Base-by-base conservation (phyloP, 352 stramenopile genomes). In the Globisporangium abappressorium region DNA sequence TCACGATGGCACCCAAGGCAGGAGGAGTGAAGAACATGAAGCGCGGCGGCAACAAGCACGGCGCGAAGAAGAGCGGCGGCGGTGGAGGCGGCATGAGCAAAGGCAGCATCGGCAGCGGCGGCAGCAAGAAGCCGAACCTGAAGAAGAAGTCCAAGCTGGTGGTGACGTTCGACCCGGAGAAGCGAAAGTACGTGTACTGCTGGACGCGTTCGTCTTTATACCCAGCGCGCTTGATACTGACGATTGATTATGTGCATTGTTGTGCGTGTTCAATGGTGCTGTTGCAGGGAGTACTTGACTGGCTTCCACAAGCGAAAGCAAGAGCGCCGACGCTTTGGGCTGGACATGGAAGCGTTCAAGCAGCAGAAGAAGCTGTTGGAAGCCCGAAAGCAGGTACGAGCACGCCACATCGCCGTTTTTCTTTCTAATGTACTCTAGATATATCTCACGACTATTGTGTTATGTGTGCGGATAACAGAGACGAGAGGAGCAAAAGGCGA, bases 331-430 rank as follows among this genome's bases (percentile, higher is more conserved):
- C 86, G 88, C 66, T 96, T 94, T 60, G 88, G 88, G 1, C 70
- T 94, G 64, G 86, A 96, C 63, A 96, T 96, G 88, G 85, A 96
- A 76, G 88, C 88, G 57, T 96, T 80, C 75, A 96, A 96, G 80
- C 84, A 92, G 60, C 91, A 96, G 73, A 96, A 96, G 65, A 74
- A 73, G 7, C 79, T 89, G 36, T 61, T 96, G 26, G 86, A 94
- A 67, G 82, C 80, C 64, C 86, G 87, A 71, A 96, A 94, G 75
- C 83, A 94, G 71, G 79, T 85, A 55, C 30, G 28, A 26, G 1
- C 20, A 55, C 24, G 41, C 51, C 33, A 26, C 20, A 5, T 36
- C 22, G 51, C 11, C 14, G 0, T 24, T 20, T 30, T 15, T n/a
- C 22, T 57, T 57, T 51, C 5, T 51, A n/a, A 15, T 20, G 43